A percentile compares a stretch with the other conserved stretches of the same genome.
These are phyloP conservation scores for Urtica urens DNA, from an alignment of 306 rosid genomes.

Conservation along the genomic window DNA sequence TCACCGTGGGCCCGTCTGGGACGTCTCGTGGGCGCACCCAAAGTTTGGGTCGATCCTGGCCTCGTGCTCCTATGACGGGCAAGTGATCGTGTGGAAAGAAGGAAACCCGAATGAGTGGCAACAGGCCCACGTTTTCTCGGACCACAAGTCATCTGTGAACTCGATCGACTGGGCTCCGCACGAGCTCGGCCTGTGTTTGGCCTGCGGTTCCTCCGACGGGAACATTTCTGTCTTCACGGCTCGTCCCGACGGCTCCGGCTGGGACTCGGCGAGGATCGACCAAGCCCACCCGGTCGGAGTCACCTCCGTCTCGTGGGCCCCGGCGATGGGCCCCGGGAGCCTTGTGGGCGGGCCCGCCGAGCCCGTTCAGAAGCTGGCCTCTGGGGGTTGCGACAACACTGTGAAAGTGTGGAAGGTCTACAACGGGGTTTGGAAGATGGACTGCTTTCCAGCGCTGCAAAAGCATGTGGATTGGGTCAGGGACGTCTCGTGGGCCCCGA, in stretches of 20 bases:
- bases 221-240: slow-evolving; percentile 67
- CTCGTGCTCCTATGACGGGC: slow-evolving; percentile 79
- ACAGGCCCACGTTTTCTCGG: slow-evolving; percentile 67
- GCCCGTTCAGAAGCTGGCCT: slow-evolving; percentile 78
- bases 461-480: slow-evolving; percentile 87
- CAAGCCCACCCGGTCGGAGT: slow-evolving; percentile 89
- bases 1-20: slow-evolving; percentile 86
- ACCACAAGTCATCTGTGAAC: slow-evolving; percentile 80
- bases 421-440: slow-evolving; percentile 83
- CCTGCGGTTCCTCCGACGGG: slow-evolving; percentile 94
- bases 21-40: slow-evolving; percentile 92
- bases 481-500: slow-evolving; percentile 96
- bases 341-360: slow-evolving; percentile 65
- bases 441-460: slow-evolving; percentile 72
- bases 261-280: slow-evolving; percentile 76
- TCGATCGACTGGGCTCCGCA: slow-evolving; percentile 95
- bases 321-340: slow-evolving; percentile 72
- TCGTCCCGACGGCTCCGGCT: slow-evolving; percentile 80
- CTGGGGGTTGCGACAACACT: slow-evolving; percentile 85
- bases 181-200: slow-evolving; percentile 77
- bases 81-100: slow-evolving; percentile 81
- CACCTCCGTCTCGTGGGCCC: slow-evolving; percentile 94
- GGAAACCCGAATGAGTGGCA: slow-evolving; percentile 81
- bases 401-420: slow-evolving; percentile 81
- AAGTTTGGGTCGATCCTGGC: slow-evolving; percentile 77